Evolutionary conservation across 352 stramenopile species (phyloP).

Genomic region (Pythium dissotocum): DNA sequence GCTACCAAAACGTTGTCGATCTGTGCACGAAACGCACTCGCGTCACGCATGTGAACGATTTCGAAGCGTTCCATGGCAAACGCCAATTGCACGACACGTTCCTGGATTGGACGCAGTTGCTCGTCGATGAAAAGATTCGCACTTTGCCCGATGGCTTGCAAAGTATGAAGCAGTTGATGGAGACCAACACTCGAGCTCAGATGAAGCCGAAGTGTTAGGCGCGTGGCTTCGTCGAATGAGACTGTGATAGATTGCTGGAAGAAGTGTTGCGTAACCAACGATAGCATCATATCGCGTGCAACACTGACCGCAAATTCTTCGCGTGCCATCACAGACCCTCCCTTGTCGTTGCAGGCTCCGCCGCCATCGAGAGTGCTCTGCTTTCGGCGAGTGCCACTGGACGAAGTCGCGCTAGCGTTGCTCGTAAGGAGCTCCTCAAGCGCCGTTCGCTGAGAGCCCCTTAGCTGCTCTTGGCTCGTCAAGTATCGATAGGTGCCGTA

Average conservation of each 20-base stretch:
- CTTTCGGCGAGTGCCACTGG: constrained; percentile 5
- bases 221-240: neutral
- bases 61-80: constrained; percentile 10
- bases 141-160: constrained; percentile 14
- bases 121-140: constrained; percentile 14
- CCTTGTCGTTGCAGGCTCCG: neutral
- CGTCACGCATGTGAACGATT: constrained; percentile 7
- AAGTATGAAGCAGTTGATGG: constrained; percentile 15
- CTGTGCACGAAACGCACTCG: neutral
- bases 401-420: constrained; percentile 30
- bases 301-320: constrained; percentile 16
- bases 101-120: neutral
- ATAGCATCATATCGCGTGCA: constrained; percentile 15
- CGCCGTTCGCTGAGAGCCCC: neutral
- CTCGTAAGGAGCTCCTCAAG: constrained; percentile 28
- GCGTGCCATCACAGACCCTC: constrained; percentile 10
- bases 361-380: neutral
- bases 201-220: constrained; percentile 13
- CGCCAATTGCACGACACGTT: neutral
- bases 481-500: constrained; percentile 40
- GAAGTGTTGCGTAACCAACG: neutral
- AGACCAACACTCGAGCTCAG: constrained; percentile 16
- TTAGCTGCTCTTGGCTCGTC: neutral
- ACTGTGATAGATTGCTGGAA: neutral
- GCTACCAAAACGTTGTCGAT: constrained; percentile 3